Evolutionary conservation across 805 yeast species (phyloP), one percentile per base, ranked within the genome.

Genomic region (Yarrowia divulgata): DNA sequence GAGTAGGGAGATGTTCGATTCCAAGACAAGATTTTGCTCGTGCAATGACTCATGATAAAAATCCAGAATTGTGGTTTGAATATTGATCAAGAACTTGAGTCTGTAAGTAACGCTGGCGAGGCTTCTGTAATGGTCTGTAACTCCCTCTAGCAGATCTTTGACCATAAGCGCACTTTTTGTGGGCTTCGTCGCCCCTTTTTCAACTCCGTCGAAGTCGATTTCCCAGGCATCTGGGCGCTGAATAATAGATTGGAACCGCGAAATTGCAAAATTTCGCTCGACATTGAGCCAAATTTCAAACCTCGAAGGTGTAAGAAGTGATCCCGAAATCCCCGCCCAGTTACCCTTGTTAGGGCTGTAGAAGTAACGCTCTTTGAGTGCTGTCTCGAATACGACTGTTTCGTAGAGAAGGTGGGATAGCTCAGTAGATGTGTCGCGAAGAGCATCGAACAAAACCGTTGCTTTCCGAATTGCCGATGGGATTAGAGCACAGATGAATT

Each of bases 101-200:
- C 88, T 87, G 71, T 82, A 85, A 55, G 83, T 83, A 71, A 87
- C 80, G 34, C 87, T 80, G 45, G 80, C 79, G 12, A 80, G 69
- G 40, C 74, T 69, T 23, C 73, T 49, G 77, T 87, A 87, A 71
- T 85, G 87, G 16, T 80, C 80, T 2, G 88, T 86, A 67, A 88
- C 81, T 57, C 84, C 84, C 71, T 87, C 86, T 29, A 90, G 77
- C 50, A 90, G 76, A 72, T 87, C 87, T 52, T 82, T 82, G 70
- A 90, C 75, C 62, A 85, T 84, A 46, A 83, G 80, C 0, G 93
- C 86, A 0, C 91, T 85, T 71, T 84, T 84, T 0, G 92, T 88
- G 0, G 94, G 93, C 70, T 83, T 83, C 0, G 86, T 82, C 66
- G 77, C 76, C 8, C 76, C 76, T n/a, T 69, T 71, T 57, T 79